Percentiles rank a stretch among this genome's conserved stretches.
Conservation (phyloP, 805 yeast species). For the Wickerhamomyces queroliae region DNA sequence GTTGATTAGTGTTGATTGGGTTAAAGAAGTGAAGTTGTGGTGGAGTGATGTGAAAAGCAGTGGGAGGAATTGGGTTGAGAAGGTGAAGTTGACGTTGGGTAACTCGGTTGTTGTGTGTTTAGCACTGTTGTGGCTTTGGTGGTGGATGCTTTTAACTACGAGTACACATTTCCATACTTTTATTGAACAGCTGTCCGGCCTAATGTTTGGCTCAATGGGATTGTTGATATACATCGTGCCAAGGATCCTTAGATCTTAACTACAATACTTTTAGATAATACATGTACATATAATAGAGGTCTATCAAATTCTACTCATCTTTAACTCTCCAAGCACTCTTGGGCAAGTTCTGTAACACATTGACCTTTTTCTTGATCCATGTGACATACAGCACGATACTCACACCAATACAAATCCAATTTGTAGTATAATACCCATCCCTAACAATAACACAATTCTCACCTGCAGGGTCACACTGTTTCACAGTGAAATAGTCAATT, state of each 20-base stretch:
- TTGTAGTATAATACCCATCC: conserved; percentile 86
- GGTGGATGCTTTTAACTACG: conserved; percentile 85
- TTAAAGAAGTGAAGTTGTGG: conserved; percentile 22
- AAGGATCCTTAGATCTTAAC: conserved; percentile 15
- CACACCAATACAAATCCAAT: conserved; percentile 58
- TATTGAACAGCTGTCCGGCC: conserved; percentile 68
- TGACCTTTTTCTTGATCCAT: conserved; percentile 61
- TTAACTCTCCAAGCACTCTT: conserved; percentile 64
- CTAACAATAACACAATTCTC: conserved; percentile 50
- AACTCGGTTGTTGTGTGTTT: conserved; percentile 23
- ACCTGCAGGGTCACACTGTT: conserved; percentile 42
- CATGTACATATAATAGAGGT: background rate
- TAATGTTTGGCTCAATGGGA: conserved; percentile 53
- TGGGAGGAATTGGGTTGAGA: conserved; percentile 1
- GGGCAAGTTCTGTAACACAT: conserved; percentile 66
- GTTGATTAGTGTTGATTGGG: conserved; percentile 35
- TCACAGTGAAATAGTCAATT: conserved; percentile 71
- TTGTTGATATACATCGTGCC: conserved; percentile 35
- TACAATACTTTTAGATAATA: background rate
- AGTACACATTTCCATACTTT: conserved; percentile 80
- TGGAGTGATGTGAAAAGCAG: conserved; percentile 1
- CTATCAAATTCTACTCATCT: conserved; percentile 3
- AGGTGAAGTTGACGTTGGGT: background rate
- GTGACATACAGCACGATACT: conserved; percentile 61
- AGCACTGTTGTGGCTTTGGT: conserved; percentile 50